Percentiles rank a stretch among this genome's conserved stretches.
Evolutionary conservation across 2,329 filamentous ascomycete genomes (phyloP).

Genomic region (Thermoascus crustaceus): DNA sequence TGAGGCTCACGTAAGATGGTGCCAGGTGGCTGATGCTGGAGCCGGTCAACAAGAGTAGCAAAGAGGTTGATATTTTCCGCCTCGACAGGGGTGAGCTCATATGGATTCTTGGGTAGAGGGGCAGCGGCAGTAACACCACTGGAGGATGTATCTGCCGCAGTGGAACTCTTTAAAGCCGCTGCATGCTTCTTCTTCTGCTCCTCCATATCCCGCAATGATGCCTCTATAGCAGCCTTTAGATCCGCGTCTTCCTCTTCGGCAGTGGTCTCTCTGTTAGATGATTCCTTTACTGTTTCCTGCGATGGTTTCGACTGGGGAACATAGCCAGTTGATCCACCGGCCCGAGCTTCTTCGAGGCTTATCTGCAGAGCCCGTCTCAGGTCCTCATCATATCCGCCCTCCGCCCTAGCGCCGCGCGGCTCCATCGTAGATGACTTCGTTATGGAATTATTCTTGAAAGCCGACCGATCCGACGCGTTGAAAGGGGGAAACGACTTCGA

Average conservation of each 20-base stretch:
- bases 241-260: slow-evolving; percentile 87
- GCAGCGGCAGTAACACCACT: slow-evolving; percentile 40
- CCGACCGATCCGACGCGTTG: slow-evolving; percentile 31
- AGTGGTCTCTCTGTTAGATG: slow-evolving; percentile 33
- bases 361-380: slow-evolving; percentile 88
- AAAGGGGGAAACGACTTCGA: slow-evolving; percentile 52
- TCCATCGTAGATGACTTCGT: slow-evolving; percentile 75
- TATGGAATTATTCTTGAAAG: slow-evolving; percentile 42
- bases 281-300: slow-evolving; percentile 30
- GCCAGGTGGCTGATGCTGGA: slow-evolving; percentile 90
- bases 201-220: slow-evolving; percentile 93
- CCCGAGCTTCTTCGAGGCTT: slow-evolving; percentile 89
- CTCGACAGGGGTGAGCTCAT: slow-evolving; percentile 86
- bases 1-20: slow-evolving; percentile 96
- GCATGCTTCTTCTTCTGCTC: slow-evolving; percentile 91
- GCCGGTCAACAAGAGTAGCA: slow-evolving; percentile 80
- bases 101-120: slow-evolving; percentile 75
- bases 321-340: slow-evolving; percentile 61
- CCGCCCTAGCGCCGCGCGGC: slow-evolving; percentile 76
- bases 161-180: slow-evolving; percentile 72
- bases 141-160: slow-evolving; percentile 45
- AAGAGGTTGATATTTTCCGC: slow-evolving; percentile 98
- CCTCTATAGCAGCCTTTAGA: slow-evolving; percentile 87
- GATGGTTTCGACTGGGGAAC: slow-evolving; percentile 52
- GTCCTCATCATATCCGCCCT: slow-evolving; percentile 90